These are phyloP conservation scores for Cadophora gregata DNA, from an alignment of 2,329 filamentous ascomycete genomes.

Conservation along the genomic window DNA sequence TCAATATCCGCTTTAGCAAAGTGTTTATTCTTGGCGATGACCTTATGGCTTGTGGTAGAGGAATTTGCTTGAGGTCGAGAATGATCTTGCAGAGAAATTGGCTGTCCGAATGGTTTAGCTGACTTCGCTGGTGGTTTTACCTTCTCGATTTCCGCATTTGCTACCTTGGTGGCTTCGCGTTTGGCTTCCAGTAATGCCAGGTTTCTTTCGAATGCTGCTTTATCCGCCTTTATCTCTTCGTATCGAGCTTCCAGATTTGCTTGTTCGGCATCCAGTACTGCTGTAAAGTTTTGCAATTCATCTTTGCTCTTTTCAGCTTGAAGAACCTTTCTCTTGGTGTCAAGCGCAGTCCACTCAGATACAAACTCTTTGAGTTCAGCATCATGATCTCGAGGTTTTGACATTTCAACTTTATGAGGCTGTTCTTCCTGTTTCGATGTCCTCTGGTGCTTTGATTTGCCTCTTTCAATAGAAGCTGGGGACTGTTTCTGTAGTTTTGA, in stretches of 20 bases:
- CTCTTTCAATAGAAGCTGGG: background rate
- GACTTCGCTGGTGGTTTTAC: background rate
- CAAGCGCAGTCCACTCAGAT: constrained; percentile 2
- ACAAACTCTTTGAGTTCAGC: constrained; percentile 4
- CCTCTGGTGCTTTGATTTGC: background rate
- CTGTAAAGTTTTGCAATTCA: constrained; percentile 11
- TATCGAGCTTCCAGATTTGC: constrained; percentile 3
- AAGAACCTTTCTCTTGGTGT: constrained; percentile 3
- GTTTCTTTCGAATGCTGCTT: background rate
- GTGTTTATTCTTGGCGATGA: background rate
- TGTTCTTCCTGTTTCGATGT: background rate
- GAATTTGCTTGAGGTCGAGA: background rate
- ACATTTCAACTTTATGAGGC: background rate
- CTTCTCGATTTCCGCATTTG: background rate
- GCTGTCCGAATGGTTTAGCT: too few relatives aligned
- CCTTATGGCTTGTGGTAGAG: too few relatives aligned
- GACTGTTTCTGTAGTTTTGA: constrained; percentile 11
- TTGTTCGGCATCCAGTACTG: constrained; percentile 13
- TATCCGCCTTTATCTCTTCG: background rate
- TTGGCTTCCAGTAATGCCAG: background rate
- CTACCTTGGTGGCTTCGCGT: background rate
- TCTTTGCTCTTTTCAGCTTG: background rate
- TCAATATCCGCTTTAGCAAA: background rate
- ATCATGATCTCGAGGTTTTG: background rate
- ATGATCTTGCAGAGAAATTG: background rate